Conservation (phyloP, 2,329 filamentous ascomycete species). For the Rhinocladiella mackenziei region DNA sequence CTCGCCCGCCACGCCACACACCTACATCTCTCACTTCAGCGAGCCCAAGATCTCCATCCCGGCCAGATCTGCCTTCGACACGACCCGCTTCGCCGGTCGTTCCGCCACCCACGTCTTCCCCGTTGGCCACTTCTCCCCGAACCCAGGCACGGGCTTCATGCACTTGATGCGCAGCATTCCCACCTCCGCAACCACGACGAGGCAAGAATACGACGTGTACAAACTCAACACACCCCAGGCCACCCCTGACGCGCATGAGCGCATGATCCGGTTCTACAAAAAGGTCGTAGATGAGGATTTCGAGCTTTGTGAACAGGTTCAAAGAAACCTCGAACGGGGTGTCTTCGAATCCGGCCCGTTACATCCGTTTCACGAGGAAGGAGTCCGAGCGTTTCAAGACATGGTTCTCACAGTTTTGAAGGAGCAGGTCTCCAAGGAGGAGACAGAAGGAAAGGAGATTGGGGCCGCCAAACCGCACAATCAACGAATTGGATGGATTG, state of each 20-base stretch:
- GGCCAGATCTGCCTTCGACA: constrained; percentile 27
- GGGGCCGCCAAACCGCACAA: constrained; percentile 44
- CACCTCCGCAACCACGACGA: constrained; percentile 46
- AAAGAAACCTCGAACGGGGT: constrained; percentile 58
- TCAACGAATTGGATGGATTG: background rate
- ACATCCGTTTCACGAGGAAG: constrained; percentile 59
- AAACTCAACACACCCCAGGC: constrained; percentile 54
- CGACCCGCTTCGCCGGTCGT: constrained; percentile 38
- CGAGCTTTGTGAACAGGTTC: constrained; percentile 55
- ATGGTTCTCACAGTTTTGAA: constrained; percentile 47
- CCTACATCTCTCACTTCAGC: constrained; percentile 52
- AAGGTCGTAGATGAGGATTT: constrained; percentile 64
- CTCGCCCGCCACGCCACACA: constrained; percentile 49
- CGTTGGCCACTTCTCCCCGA: constrained; percentile 23
- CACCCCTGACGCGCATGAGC: constrained; percentile 55
- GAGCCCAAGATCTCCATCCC: constrained; percentile 28
- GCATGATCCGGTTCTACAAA: constrained; percentile 59
- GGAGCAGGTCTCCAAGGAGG: constrained; percentile 48
- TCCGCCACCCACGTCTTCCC: constrained; percentile 35
- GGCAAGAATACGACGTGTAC: constrained; percentile 61
- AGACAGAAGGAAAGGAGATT: constrained; percentile 44
- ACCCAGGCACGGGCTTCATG: constrained; percentile 18
- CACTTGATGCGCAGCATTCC: constrained; percentile 47
- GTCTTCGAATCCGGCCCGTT: constrained; percentile 60
- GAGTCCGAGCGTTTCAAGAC: constrained; percentile 55